phyloP scores from a whole-genome alignment of 2,329 filamentous ascomycete species.

The Colletotrichum sp. region DNA sequence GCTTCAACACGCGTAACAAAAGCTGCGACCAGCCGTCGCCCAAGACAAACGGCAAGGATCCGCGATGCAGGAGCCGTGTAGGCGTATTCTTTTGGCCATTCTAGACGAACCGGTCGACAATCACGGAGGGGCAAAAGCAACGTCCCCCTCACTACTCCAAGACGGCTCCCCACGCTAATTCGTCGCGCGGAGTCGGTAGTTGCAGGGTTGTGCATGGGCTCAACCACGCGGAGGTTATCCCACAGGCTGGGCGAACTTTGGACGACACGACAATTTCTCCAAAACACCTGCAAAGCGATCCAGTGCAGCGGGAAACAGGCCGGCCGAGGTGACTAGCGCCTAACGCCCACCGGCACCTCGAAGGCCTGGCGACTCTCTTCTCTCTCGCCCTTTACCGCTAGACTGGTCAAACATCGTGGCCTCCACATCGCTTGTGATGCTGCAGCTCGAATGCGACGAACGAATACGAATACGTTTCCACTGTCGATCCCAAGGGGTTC shows the following conservation, averaged over 20 bases:
- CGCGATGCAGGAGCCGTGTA: neutral
- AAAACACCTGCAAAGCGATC: neutral
- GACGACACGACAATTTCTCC: neutral
- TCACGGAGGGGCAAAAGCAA: neutral
- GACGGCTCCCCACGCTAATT: neutral
- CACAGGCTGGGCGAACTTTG: neutral
- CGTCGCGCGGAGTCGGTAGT: neutral
- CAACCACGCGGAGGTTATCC: neutral
- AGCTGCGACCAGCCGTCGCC: neutral
- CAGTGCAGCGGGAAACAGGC: neutral
- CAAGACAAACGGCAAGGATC: neutral
- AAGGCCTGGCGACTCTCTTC: neutral
- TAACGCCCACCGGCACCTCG: neutral
- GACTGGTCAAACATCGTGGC: neutral
- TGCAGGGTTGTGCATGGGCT: neutral
- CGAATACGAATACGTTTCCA: slow-evolving; percentile 3
- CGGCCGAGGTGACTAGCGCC: neutral
- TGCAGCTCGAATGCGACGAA: neutral
- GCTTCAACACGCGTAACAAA: neutral
- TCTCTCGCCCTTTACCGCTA: neutral
- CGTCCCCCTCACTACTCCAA: neutral
- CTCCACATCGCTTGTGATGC: neutral
- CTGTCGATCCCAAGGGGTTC: neutral
- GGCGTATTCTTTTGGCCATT: neutral
- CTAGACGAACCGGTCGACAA: neutral